phyloP scores from a whole-genome alignment of 75 land plant species.

The Azolla pinnata region DNA sequence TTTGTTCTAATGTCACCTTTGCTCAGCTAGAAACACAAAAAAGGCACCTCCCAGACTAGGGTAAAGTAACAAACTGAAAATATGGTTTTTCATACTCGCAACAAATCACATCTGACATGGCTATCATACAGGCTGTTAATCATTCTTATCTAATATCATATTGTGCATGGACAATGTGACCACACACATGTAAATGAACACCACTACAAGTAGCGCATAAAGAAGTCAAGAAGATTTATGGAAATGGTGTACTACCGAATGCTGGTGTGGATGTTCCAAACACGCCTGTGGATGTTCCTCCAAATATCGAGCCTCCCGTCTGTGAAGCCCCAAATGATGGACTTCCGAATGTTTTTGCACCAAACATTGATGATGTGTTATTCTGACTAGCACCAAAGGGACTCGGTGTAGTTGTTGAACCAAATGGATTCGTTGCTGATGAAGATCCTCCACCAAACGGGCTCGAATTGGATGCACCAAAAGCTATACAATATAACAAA shows the following conservation, averaged over 20 bases:
- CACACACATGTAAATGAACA: too few species aligned
- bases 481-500: slow-evolving; percentile 4
- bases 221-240: too few species aligned
- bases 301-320: slow-evolving; percentile 62
- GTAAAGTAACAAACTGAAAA: too few species aligned
- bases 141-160: too few species aligned
- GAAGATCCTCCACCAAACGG: slow-evolving; percentile 16
- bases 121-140: too few species aligned
- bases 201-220: too few species aligned
- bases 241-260: slow-evolving; percentile 33
- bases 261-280: slow-evolving; percentile 64
- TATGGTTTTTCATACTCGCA: too few species aligned
- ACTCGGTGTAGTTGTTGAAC: slow-evolving; percentile 18
- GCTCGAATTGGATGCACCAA: slow-evolving; percentile 12
- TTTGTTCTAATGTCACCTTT: too few species aligned
- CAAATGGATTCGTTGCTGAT: slow-evolving; percentile 12
- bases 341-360: slow-evolving; percentile 64
- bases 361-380: slow-evolving; percentile 52
- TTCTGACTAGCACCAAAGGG: slow-evolving; percentile 60
- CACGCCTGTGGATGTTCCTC: slow-evolving; percentile 77
- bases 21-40: too few species aligned
- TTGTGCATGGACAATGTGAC: too few species aligned
- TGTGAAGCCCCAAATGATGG: slow-evolving; percentile 72
- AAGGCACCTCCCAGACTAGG: too few species aligned
- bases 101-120: too few species aligned